These are phyloP conservation scores for Clonostachys chloroleuca DNA, from an alignment of 2,329 filamentous ascomycete species.

Conservation along the genomic window DNA sequence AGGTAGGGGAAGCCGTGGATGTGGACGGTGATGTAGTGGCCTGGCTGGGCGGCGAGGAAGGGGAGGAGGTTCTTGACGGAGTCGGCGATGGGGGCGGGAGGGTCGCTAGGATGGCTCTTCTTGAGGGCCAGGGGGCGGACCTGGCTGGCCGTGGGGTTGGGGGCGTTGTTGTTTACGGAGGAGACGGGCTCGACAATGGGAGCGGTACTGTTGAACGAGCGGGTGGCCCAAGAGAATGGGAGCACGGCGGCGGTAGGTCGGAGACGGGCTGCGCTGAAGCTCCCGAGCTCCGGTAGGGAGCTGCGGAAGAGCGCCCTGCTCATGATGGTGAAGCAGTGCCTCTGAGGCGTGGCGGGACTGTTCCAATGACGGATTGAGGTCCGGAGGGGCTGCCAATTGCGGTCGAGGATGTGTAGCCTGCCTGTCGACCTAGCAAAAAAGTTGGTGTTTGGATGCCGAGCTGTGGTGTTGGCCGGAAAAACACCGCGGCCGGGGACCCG, in stretches of 20 bases:
- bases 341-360: too few species aligned
- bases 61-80: conserved; percentile 62
- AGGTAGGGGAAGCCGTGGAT: conserved; percentile 79
- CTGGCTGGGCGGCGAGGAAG: conserved; percentile 65
- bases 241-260: neutral
- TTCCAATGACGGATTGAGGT: too few species aligned
- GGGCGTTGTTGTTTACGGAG: conserved; percentile 21
- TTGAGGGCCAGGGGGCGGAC: conserved; percentile 29
- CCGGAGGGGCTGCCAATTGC: neutral
- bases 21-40: conserved; percentile 75
- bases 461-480: too few species aligned
- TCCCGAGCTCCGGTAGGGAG: conserved; percentile 51
- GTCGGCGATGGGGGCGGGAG: conserved; percentile 39
- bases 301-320: conserved; percentile 60
- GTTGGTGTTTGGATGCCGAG: neutral
- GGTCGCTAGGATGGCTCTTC: conserved; percentile 28
- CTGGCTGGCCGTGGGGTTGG: conserved; percentile 24
- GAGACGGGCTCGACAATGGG: conserved; percentile 39
- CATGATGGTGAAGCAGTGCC: conserved; percentile 36
- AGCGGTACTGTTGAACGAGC: conserved; percentile 42
- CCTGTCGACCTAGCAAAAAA: conserved; percentile 1
- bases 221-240: conserved; percentile 33
- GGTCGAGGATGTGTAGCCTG: neutral
- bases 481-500: too few species aligned
- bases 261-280: conserved; percentile 22